Conservation (phyloP, 306 rosid genomes). For the Elaeagnus macrophylla region DNA sequence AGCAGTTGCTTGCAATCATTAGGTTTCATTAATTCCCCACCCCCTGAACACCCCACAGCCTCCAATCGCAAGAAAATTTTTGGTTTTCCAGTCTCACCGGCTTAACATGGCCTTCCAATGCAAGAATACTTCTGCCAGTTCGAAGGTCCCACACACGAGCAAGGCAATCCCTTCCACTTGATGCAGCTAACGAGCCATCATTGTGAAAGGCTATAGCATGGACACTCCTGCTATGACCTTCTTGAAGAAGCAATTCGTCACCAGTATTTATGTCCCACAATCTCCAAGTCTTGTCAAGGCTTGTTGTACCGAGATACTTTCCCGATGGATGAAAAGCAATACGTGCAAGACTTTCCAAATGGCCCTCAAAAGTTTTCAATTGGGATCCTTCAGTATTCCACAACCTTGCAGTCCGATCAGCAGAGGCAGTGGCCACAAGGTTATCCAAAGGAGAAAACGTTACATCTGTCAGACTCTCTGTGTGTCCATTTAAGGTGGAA, state of each 20-base stretch:
- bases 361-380: constrained; percentile 70
- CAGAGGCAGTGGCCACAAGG: constrained; percentile 87
- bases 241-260: constrained; percentile 90
- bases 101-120: constrained; percentile 93
- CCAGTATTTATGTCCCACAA: constrained; percentile 88
- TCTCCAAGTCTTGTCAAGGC: constrained; percentile 98
- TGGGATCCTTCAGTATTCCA: constrained; percentile 76
- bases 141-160: constrained; percentile 97
- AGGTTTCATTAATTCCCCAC: not conserved
- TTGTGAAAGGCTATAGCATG: constrained; percentile 69
- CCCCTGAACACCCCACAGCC: not conserved
- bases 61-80: not conserved
- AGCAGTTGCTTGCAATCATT: not conserved
- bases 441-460: constrained; percentile 62
- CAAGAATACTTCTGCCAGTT: constrained; percentile 84
- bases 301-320: constrained; percentile 83
- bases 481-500: constrained; percentile 76
- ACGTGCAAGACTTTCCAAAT: constrained; percentile 93
- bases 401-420: constrained; percentile 79
- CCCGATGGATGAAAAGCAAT: constrained; percentile 95
- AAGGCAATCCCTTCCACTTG: constrained; percentile 84
- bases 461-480: constrained; percentile 82
- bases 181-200: constrained; percentile 88
- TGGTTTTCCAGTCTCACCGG: constrained; percentile 40
- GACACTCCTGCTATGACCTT: constrained; percentile 90